A percentile compares a stretch with the other conserved stretches of the same genome.
Evolutionary conservation across 106 monocot genomes (phyloP).

Genomic region (Apostasia shenzhenica): DNA sequence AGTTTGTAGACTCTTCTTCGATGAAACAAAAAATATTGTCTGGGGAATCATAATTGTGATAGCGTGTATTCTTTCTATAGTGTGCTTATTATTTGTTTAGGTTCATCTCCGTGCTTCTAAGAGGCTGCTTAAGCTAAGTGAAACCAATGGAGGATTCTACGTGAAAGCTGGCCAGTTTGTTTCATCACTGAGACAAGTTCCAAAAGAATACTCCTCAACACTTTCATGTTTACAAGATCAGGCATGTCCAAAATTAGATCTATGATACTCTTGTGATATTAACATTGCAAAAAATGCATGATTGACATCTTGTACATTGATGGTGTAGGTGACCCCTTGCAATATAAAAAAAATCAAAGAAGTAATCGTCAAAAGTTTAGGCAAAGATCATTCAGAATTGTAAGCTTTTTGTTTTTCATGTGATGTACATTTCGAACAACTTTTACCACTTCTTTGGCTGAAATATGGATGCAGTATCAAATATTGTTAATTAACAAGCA

Average conservation of each 20-base stretch:
- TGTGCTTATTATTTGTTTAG: conserved; percentile 18
- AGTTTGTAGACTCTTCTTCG: not conserved
- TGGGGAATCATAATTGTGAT: not conserved
- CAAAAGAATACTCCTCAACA: conserved; percentile 82
- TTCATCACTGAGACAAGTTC: conserved; percentile 84
- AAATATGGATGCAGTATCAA: too few relatives aligned
- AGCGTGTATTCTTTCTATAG: not conserved
- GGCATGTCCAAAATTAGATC: conserved; percentile 25
- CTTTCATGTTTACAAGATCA: conserved; percentile 93
- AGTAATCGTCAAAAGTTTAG: conserved; percentile 59
- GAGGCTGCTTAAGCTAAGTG: conserved; percentile 79
- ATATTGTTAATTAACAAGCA: too few relatives aligned
- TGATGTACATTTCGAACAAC: too few relatives aligned
- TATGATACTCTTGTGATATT: not conserved
- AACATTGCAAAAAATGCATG: not conserved
- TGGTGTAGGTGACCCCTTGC: conserved; percentile 64
- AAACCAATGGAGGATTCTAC: conserved; percentile 93
- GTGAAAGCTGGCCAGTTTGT: conserved; percentile 97
- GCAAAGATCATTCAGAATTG: conserved; percentile 61
- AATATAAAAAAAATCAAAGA: conserved; percentile 58
- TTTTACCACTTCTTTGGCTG: too few relatives aligned
- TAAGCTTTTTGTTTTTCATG: conserved; percentile 22
- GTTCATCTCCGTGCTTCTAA: conserved; percentile 83
- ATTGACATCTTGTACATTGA: not conserved
- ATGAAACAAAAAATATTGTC: not conserved